phyloP scores from a whole-genome alignment of 441 rosid species.

The Bocquillonia castaneifolia region DNA sequence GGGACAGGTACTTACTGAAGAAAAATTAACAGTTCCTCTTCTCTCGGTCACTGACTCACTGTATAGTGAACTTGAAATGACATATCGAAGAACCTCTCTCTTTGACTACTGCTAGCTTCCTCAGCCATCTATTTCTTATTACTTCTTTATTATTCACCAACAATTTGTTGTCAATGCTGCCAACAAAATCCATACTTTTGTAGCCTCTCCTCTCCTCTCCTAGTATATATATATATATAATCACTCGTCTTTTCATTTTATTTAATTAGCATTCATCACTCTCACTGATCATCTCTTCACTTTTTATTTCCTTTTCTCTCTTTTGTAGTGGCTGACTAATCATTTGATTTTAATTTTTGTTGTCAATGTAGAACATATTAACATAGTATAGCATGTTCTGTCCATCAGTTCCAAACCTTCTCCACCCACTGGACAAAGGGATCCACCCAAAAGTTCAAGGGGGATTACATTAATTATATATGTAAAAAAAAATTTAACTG shows the following conservation, averaged over 20 bases:
- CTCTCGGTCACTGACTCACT: too few relatives aligned
- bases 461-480: too few relatives aligned
- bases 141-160: too few relatives aligned
- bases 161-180: conserved; percentile 31
- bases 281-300: not conserved
- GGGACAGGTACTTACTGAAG: conserved; percentile 23
- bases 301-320: not conserved
- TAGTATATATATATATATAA: not conserved
- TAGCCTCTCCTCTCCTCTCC: not conserved
- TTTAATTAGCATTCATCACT: conserved; percentile 3
- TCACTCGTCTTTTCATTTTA: not conserved
- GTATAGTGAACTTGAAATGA: conserved; percentile 36
- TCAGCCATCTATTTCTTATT: too few relatives aligned
- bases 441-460: too few relatives aligned
- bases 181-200: conserved; percentile 32
- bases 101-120: conserved; percentile 21
- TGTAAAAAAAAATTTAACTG: too few relatives aligned
- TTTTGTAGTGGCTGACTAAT: conserved; percentile 24
- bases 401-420: conserved; percentile 28
- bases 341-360: conserved; percentile 38
- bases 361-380: conserved; percentile 13
- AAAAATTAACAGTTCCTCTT: conserved; percentile 20
- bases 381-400: conserved; percentile 31
- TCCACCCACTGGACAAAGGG: conserved; percentile 10
- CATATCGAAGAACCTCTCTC: conserved; percentile 31